Evolutionary conservation across 768 basidiomycete genomes (phyloP).

Genomic region (Dendrothele bispora): DNA sequence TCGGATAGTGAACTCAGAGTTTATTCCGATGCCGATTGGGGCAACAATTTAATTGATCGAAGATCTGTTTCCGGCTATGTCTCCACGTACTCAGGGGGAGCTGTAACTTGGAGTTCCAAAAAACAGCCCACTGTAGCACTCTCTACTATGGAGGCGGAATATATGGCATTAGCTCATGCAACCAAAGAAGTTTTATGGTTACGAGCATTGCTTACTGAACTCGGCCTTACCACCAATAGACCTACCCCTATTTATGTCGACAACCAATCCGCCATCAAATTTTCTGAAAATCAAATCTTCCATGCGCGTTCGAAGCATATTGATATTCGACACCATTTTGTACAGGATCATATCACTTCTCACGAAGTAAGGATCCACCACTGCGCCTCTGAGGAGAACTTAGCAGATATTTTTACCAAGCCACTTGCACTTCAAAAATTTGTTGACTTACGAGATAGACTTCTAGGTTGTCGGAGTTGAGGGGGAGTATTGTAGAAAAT

Average conservation of each 20-base stretch:
- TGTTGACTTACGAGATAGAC: too few relatives aligned
- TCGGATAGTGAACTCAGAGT: too few relatives aligned
- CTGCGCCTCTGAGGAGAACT: slow-evolving; percentile 13
- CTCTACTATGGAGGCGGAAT: slow-evolving; percentile 45
- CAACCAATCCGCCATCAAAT: slow-evolving; percentile 26
- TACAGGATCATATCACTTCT: slow-evolving; percentile 20
- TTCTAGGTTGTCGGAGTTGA: too few relatives aligned
- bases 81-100: slow-evolving; percentile 29
- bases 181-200: slow-evolving; percentile 37
- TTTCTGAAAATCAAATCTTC: slow-evolving; percentile 18
- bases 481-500: too few relatives aligned
- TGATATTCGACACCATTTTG: slow-evolving; percentile 29
- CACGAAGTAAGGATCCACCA: too few relatives aligned
- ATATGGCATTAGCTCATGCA: slow-evolving; percentile 34
- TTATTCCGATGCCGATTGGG: slow-evolving; percentile 29
- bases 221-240: neutral
- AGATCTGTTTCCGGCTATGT: slow-evolving; percentile 31
- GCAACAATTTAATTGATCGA: slow-evolving; percentile 16
- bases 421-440: too few relatives aligned
- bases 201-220: slow-evolving; percentile 15
- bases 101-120: slow-evolving; percentile 39
- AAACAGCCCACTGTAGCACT: slow-evolving; percentile 37
- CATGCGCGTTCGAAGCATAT: slow-evolving; percentile 33
- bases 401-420: slow-evolving; percentile 29
- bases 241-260: slow-evolving; percentile 23